Base-by-base conservation (phyloP, 495 filamentous ascomycete genomes). In the Penicillium cinerascens region DNA sequence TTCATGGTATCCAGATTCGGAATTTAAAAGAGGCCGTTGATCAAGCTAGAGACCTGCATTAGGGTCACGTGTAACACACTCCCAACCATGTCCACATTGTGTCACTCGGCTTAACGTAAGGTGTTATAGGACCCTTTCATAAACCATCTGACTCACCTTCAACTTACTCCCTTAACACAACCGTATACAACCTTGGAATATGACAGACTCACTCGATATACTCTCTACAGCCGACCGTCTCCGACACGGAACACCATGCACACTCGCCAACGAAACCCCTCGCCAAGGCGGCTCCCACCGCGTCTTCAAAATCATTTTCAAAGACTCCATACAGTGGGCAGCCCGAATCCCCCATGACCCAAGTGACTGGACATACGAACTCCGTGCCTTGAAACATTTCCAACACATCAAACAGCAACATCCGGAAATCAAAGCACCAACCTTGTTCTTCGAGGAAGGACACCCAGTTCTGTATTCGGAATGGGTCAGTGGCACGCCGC, bases 291-390 rank as follows among this genome's bases (percentile, higher is more conserved):
- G 49, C 44, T 55, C 52, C 21, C 57, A 55, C 44, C 18, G 35
- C 29, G 41, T 55, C 6, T 60, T 52, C 48, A 49, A 56, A 40
- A 13, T 60, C 23, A 21, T 56, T 44, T 60, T 56, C 42, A 23
- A 60, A 46, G 57, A 56, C 26, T 56, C 52, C n/a, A 20, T 60
- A 29, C 40, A 42, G 22, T 60, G 57, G 57, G 52, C 57, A 42
- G 57, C 57, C n/a, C 39, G 52, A 41, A 20, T 52, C 22, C 26
- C 21, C 40, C 4, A 45, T 6, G 22, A 51, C 43, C 16, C 42
- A 7, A 23, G 37, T 17, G 49, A 56, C 20, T 56, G 53, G 45
- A 39, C 54, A 38, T 41, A 36, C 15, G 57, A 53, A 45, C 9
- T 60, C 15, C 49, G 44, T n/a, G 52, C 53, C 13, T 4, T 47